Evolutionary conservation across 2,329 filamentous ascomycete species (phyloP), one percentile per base, ranked within the genome.

Genomic region (Magnaporthiopsis incrustans): DNA sequence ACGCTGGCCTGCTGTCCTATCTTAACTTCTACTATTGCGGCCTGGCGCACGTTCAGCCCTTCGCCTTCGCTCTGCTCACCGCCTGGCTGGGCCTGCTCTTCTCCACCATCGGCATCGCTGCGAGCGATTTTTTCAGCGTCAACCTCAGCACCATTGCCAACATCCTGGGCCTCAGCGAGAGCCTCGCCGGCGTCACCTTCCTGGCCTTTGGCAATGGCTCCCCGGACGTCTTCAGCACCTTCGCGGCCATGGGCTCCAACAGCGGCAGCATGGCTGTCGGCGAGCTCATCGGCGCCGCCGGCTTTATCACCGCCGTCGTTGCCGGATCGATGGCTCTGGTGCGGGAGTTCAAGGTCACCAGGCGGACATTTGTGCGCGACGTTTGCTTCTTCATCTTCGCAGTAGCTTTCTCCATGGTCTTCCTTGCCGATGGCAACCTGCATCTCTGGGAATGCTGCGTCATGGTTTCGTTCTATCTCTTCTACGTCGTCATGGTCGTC

Each of bases 101-200:
- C 77, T 94, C 90, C 69, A 98, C 95, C 18, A 97, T 99, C 68
- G 95, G 95, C 66, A 97, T 99, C 68, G 95, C 95, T 18, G 95
- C 95, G 27, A 97, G 92, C 76, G 95, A 99, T 77, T 99, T 99
- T 80, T 95, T 99, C 77, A 98, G 93, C 77, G 87, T 98, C 77
- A 97, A 99, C 73, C 83, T 99, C 44, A 95, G 91, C 75, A 98
- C 95, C 15, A 95, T 99, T 70, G 89, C 95, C 27, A 89, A 84
- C 64, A 86, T 97, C 63, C 82, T 98, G 33, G 93, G 94, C 26
- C 89, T 99, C 80, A 97, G 93, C 75, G 93, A 99, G 79, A 98
- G 92, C 74, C 83, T 99, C 76, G 92, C 95, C 0, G 95, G 95
- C 50, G 96, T 99, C 33, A 99, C 95, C 0, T 96, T 99, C 71